Conservation (phyloP, 2,329 filamentous ascomycete genomes). For the Helminthosporium solani region DNA sequence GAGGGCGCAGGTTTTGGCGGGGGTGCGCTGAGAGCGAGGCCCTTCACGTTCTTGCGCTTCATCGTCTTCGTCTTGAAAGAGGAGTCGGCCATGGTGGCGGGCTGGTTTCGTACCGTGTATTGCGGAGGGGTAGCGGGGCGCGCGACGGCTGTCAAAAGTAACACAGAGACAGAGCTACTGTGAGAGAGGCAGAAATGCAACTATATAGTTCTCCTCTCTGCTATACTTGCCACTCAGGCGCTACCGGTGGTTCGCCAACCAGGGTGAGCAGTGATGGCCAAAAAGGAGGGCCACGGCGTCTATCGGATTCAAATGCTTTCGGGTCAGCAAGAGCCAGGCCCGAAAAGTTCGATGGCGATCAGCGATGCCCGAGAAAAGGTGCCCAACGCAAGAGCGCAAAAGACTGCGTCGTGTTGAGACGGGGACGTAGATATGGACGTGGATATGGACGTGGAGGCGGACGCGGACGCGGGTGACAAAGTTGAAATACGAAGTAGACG, state of each 20-base stretch:
- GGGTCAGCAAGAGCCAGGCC: conserved; percentile 20
- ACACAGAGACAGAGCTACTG: background rate
- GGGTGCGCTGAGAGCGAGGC: conserved; percentile 80
- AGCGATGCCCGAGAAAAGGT: conserved; percentile 24
- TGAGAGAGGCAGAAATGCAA: conserved; percentile 13
- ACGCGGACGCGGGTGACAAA: no score
- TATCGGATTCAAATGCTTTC: conserved; percentile 42
- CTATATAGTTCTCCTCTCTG: conserved; percentile 18
- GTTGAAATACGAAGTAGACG: conserved; percentile 8
- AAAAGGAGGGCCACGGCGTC: conserved; percentile 37
- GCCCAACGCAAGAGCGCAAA: conserved; percentile 10
- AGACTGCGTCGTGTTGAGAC: background rate
- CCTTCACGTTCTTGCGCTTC: conserved; percentile 99
- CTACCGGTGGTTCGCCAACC: conserved; percentile 41
- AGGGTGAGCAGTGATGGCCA: conserved; percentile 27
- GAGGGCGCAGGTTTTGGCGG: conserved; percentile 71
- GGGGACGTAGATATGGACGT: conserved; percentile 6
- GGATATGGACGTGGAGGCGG: no score
- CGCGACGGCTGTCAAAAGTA: no score
- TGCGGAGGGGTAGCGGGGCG: conserved; percentile 4
- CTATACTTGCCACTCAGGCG: conserved; percentile 41
- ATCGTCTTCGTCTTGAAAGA: conserved; percentile 71
- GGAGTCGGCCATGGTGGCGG: conserved; percentile 54
- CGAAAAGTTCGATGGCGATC: conserved; percentile 11
- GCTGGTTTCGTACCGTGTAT: conserved; percentile 18